Percentiles rank a stretch among this genome's conserved stretches.
These are phyloP conservation scores for Moricandia moricandioides DNA, from an alignment of 345 rosid genomes.

Conservation along the genomic window DNA sequence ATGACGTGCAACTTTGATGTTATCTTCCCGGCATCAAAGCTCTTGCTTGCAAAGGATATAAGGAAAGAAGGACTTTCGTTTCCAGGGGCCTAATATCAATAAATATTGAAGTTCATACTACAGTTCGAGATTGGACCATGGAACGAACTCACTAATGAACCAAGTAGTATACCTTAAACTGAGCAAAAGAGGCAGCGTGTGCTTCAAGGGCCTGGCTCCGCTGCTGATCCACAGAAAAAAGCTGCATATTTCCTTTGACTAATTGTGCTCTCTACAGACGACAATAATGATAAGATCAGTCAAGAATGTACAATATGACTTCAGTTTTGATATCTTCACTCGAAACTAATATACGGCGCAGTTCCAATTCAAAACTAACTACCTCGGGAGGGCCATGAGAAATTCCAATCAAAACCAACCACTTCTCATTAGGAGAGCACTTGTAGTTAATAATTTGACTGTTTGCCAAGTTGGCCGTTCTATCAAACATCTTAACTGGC, in stretches of 20 bases:
- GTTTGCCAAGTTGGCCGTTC: conserved; percentile 92
- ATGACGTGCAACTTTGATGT: conserved; percentile 91
- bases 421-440: conserved; percentile 92
- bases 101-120: conserved; percentile 15
- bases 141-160: background rate
- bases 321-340: conserved; percentile 5
- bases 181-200: too few relatives aligned
- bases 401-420: conserved; percentile 96
- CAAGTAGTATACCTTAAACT: conserved; percentile 52
- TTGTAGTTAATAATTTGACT: too few relatives aligned
- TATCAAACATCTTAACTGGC: conserved; percentile 92
- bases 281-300: conserved; percentile 9
- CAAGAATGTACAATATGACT: conserved; percentile 1
- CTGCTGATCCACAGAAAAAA: conserved; percentile 85
- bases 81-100: conserved; percentile 65
- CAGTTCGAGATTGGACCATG: conserved; percentile 3
- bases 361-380: too few relatives aligned
- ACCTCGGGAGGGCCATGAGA: conserved; percentile 99
- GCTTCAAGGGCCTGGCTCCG: too few relatives aligned
- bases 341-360: background rate
- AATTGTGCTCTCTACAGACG: conserved; percentile 77
- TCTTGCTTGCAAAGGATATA: conserved; percentile 87
- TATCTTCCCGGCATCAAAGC: conserved; percentile 85
- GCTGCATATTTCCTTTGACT: conserved; percentile 95
- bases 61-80: conserved; percentile 91